phyloP scores from a whole-genome alignment of 2,329 filamentous ascomycete genomes.

The Fragosphaeria purpurea region DNA sequence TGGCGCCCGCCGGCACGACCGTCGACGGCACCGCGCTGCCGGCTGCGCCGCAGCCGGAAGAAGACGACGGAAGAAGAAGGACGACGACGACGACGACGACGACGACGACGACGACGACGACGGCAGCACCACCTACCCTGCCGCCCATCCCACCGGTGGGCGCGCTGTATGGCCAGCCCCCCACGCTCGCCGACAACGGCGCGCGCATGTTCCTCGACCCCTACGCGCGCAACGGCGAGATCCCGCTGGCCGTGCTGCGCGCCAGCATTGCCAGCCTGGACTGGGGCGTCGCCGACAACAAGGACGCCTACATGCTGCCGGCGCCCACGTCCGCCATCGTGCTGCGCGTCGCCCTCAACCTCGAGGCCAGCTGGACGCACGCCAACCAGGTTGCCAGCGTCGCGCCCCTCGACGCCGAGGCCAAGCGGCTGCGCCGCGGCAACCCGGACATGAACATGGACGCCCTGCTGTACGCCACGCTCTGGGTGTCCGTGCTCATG shows the following conservation, averaged over 20 bases:
- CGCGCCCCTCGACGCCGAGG: conserved; percentile 9
- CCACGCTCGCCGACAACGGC: conserved; percentile 12
- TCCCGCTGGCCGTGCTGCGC: conserved; percentile 49
- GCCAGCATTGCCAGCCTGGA: conserved; percentile 43
- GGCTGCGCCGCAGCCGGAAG: conserved; percentile 15
- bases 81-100: neutral
- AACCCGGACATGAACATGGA: conserved; percentile 47
- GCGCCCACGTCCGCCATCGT: conserved; percentile 59
- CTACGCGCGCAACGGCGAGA: conserved; percentile 60
- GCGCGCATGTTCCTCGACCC: conserved; percentile 75
- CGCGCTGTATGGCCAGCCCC: neutral
- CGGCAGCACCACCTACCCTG: too few relatives aligned
- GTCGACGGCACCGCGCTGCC: conserved; percentile 41
- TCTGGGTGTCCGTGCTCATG: conserved; percentile 60
- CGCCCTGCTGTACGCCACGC: conserved; percentile 57
- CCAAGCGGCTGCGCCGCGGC: conserved; percentile 25
- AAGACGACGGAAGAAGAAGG: neutral
- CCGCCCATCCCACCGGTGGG: too few relatives aligned
- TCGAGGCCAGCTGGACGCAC: conserved; percentile 53
- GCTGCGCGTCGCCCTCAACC: conserved; percentile 69
- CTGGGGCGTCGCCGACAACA: conserved; percentile 24
- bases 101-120: neutral
- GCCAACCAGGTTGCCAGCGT: conserved; percentile 28
- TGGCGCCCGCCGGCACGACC: conserved; percentile 47
- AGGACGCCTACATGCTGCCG: conserved; percentile 49